phyloP scores from a whole-genome alignment of 2,329 filamentous ascomycete genomes.

The Ophiosphaerella korrae region DNA sequence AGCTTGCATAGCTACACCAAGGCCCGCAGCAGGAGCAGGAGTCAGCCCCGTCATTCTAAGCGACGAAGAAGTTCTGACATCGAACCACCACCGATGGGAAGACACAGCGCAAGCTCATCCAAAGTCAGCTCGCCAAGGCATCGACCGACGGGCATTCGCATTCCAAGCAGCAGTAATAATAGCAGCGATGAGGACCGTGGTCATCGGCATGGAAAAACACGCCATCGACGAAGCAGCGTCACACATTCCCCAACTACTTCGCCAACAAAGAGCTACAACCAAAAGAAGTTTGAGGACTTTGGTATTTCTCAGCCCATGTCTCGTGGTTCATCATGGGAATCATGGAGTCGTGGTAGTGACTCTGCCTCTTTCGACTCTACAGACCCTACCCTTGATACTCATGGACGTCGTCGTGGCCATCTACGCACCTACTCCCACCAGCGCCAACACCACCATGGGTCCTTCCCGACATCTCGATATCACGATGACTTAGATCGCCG shows the following conservation, averaged over 20 bases:
- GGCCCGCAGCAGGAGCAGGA: slow-evolving; percentile 11
- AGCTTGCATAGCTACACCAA: slow-evolving; percentile 16
- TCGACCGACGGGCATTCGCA: no score
- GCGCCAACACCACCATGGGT: background rate
- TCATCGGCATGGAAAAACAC: background rate
- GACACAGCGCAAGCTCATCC: background rate
- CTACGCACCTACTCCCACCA: background rate
- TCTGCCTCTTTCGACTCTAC: background rate
- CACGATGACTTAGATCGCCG: background rate
- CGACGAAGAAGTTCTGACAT: slow-evolving; percentile 1
- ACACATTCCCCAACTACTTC: no score
- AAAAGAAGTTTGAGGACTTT: background rate
- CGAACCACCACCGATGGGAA: background rate
- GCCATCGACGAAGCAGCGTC: background rate
- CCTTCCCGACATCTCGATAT: background rate
- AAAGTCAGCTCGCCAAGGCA: background rate
- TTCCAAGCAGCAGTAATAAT: no score
- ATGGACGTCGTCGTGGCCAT: background rate
- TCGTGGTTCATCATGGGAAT: background rate
- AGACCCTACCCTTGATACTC: background rate
- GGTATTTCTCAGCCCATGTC: background rate
- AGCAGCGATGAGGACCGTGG: no score
- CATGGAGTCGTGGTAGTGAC: background rate
- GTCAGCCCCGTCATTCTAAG: background rate
- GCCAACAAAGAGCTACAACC: background rate